Evolutionary conservation across 805 yeast species (phyloP).

Genomic region (Teunomyces barrocoloradensis): DNA sequence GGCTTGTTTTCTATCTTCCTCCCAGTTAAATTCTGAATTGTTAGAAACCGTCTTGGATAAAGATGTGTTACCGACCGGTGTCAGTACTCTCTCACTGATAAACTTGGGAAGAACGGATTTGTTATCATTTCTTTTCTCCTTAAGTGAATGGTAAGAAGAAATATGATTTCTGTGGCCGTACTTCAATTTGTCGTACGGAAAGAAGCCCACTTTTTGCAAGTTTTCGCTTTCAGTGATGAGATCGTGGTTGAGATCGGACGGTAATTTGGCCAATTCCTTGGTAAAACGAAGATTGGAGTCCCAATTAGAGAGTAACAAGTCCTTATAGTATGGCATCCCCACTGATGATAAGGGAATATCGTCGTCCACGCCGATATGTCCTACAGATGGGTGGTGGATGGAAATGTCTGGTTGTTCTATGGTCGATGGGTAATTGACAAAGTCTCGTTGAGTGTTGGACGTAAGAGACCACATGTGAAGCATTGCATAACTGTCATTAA

Average conservation of each 20-base stretch:
- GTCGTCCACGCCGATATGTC: constrained; percentile 35
- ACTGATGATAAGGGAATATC: constrained; percentile 59
- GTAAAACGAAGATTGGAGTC: constrained; percentile 61
- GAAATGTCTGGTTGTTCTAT: constrained; percentile 56
- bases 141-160: constrained; percentile 39
- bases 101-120: constrained; percentile 46
- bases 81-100: constrained; percentile 47
- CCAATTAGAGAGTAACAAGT: constrained; percentile 77
- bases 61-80: constrained; percentile 7
- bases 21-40: constrained; percentile 4
- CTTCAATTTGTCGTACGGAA: constrained; percentile 51
- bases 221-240: constrained; percentile 30
- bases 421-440: constrained; percentile 36
- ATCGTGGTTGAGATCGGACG: constrained; percentile 51
- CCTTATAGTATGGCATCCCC: constrained; percentile 86
- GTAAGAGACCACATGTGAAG: constrained; percentile 68
- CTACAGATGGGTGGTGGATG: constrained; percentile 26
- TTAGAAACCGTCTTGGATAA: constrained; percentile 10
- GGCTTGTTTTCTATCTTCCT: background rate
- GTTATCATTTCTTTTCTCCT: constrained; percentile 12
- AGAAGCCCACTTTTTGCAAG: constrained; percentile 8
- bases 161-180: constrained; percentile 56
- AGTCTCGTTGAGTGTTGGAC: constrained; percentile 23
- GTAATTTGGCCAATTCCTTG: constrained; percentile 58
- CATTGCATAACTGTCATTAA: constrained; percentile 61